Conservation (phyloP, 768 basidiomycete species). For the Terana coerulea region DNA sequence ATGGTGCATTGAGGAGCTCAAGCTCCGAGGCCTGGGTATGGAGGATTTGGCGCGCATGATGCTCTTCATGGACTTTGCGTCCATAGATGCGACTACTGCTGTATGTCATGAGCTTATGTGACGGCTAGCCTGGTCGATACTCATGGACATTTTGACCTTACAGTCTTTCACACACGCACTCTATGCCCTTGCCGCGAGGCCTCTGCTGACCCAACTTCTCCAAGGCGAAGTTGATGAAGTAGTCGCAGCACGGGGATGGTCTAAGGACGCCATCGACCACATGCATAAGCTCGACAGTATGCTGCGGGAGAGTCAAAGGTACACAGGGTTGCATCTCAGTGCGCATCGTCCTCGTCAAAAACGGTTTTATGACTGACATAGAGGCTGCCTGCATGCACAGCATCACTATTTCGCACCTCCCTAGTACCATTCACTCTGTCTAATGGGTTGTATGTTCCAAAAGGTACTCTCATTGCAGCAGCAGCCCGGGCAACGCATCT, state of each 20-base stretch:
- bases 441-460: slow-evolving; percentile 21
- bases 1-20: slow-evolving; percentile 17
- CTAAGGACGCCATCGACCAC: slow-evolving; percentile 24
- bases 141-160: too few relatives aligned
- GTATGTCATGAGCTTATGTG: slow-evolving; percentile 5
- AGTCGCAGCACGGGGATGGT: slow-evolving; percentile 22
- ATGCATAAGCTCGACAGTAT: slow-evolving; percentile 35
- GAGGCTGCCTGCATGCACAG: too few relatives aligned
- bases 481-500: slow-evolving; percentile 16
- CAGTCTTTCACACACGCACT: slow-evolving; percentile 22
- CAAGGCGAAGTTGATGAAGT: slow-evolving; percentile 29
- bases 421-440: slow-evolving; percentile 17
- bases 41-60: neutral
- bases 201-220: slow-evolving; percentile 24
- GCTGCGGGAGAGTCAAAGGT: slow-evolving; percentile 27
- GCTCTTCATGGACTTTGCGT: slow-evolving; percentile 19
- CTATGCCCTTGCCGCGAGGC: slow-evolving; percentile 26
- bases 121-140: neutral
- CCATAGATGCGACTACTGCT: slow-evolving; percentile 15
- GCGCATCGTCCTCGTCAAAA: too few relatives aligned
- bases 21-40: neutral
- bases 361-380: too few relatives aligned
- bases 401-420: too few relatives aligned
- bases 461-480: slow-evolving; percentile 15
- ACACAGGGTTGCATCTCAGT: too few relatives aligned